These are phyloP conservation scores for Pistacia atlantica DNA, from an alignment of 345 rosid species.

Conservation along the genomic window DNA sequence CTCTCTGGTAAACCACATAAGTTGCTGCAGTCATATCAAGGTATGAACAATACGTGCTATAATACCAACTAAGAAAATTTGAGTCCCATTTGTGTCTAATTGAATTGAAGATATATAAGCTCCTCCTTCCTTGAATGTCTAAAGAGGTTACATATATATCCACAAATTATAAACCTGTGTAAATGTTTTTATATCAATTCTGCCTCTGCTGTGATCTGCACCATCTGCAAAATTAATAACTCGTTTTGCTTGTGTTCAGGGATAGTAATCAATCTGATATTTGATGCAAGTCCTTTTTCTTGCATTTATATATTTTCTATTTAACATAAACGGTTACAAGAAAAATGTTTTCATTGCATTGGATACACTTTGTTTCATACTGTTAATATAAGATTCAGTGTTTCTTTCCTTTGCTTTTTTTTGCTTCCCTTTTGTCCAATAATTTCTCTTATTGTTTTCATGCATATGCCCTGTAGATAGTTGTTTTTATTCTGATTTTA, in stretches of 20 bases:
- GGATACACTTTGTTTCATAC: not conserved
- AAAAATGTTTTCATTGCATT: not conserved
- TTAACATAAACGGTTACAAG: not conserved
- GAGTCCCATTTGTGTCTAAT: not conserved
- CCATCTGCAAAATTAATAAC: not conserved
- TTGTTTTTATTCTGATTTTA: not conserved
- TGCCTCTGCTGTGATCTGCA: not conserved
- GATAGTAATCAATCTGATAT: not conserved
- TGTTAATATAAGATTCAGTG: not conserved
- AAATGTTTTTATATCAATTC: not conserved
- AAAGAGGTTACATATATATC: not conserved
- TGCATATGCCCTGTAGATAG: not conserved
- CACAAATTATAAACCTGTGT: not conserved
- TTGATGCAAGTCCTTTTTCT: not conserved
- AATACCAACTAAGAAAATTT: not conserved
- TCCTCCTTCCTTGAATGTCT: not conserved
- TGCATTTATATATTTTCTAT: not conserved
- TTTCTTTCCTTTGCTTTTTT: too few relatives aligned
- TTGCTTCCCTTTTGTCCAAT: not conserved
- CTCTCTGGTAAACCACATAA: slow-evolving; percentile 25
- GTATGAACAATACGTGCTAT: slow-evolving; percentile 20
- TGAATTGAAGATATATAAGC: not conserved
- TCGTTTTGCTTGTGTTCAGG: not conserved
- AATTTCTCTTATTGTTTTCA: not conserved
- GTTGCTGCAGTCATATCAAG: slow-evolving; percentile 33